Percentiles rank a stretch among this genome's conserved stretches.
These are phyloP conservation scores for Vaccinium vitisidaea DNA, from an alignment of 148 eudicot genomes.

Conservation along the genomic window DNA sequence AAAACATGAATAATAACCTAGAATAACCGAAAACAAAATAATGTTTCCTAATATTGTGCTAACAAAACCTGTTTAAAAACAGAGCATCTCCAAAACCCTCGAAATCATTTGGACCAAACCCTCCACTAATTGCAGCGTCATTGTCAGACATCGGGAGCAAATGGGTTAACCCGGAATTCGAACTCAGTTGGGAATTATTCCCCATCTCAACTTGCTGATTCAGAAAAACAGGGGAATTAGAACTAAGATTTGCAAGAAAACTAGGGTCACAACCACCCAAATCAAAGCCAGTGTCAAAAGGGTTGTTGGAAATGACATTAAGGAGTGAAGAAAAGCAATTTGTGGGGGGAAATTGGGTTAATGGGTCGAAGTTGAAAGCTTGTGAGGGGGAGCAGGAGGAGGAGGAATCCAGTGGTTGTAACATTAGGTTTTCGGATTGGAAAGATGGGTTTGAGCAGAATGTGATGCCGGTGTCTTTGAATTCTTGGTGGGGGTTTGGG, in stretches of 20 bases:
- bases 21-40: too few relatives aligned
- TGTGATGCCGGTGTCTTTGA: slow-evolving; percentile 6
- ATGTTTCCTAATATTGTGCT: too few relatives aligned
- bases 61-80: slow-evolving; percentile 40
- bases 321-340: slow-evolving; percentile 24
- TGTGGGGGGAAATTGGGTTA: slow-evolving; percentile 24
- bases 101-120: slow-evolving; percentile 16
- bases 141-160: slow-evolving; percentile 42
- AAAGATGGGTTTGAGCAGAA: neutral
- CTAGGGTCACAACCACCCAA: slow-evolving; percentile 29
- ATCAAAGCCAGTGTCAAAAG: slow-evolving; percentile 30
- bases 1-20: too few relatives aligned
- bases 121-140: neutral
- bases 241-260: slow-evolving; percentile 20
- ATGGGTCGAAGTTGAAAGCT: slow-evolving; percentile 25
- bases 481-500: slow-evolving; percentile 1
- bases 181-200: slow-evolving; percentile 32
- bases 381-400: slow-evolving; percentile 29
- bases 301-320: slow-evolving; percentile 12
- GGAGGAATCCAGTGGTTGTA: slow-evolving; percentile 24
- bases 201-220: slow-evolving; percentile 43
- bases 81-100: slow-evolving; percentile 43
- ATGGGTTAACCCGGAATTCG: slow-evolving; percentile 44
- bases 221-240: slow-evolving; percentile 24
- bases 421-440: slow-evolving; percentile 7